Conservation (phyloP, 2,329 filamentous ascomycete species). For the Exophiala sp. region DNA sequence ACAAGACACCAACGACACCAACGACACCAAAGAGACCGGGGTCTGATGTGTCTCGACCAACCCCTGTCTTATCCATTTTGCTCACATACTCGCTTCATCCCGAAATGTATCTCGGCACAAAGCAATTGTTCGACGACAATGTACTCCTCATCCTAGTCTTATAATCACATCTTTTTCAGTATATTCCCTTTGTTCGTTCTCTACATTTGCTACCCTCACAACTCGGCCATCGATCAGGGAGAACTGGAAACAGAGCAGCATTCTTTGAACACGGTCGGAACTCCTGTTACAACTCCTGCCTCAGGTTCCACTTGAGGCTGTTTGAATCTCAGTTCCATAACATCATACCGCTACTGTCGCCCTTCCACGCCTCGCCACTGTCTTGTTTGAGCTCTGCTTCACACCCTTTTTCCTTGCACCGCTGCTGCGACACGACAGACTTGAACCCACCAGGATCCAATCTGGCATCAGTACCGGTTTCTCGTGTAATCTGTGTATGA, state of each 20-base stretch:
- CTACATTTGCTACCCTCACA: background rate
- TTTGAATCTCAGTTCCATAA: slow-evolving; percentile 19
- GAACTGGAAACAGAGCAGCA: background rate
- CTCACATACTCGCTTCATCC: background rate
- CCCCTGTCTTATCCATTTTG: slow-evolving; percentile 2
- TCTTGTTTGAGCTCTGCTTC: slow-evolving; percentile 25
- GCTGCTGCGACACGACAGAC: slow-evolving; percentile 4
- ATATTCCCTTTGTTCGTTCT: background rate
- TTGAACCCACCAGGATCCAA: slow-evolving; percentile 8
- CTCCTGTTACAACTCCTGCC: slow-evolving; percentile 25
- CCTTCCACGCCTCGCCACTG: slow-evolving; percentile 1
- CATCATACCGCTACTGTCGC: slow-evolving; percentile 14
- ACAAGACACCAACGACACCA: slow-evolving; percentile 1
- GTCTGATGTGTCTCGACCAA: slow-evolving; percentile 2
- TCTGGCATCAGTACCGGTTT: slow-evolving; percentile 21
- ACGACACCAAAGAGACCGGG: slow-evolving; percentile 3
- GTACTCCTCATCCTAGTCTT: background rate
- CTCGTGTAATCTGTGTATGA: slow-evolving; percentile 17
- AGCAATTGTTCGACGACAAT: slow-evolving; percentile 1
- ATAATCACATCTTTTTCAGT: background rate
- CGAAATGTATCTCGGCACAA: background rate
- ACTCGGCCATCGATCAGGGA: background rate
- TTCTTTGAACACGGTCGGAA: background rate
- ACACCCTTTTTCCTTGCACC: slow-evolving; percentile 6
- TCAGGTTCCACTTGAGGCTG: slow-evolving; percentile 21